Conservation (phyloP, 169 alveolate genomes). For the Plasmodium fragile region DNA sequence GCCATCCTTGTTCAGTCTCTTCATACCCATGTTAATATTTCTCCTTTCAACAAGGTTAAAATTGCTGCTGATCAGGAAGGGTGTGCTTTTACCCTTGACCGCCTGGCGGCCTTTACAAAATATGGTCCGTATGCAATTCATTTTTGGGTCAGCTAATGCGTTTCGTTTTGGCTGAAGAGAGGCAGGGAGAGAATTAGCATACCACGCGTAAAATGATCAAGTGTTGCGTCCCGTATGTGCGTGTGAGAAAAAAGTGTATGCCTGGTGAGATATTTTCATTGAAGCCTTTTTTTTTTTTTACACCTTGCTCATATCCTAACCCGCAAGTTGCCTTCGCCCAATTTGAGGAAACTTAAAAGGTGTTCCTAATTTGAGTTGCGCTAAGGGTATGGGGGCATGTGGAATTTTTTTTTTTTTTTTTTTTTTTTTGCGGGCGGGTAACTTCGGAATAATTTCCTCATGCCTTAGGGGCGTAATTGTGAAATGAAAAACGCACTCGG, state of each 20-base stretch:
- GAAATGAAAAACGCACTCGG: not conserved
- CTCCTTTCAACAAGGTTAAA: not conserved
- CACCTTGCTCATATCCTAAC: not conserved
- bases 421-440: not conserved
- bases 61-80: not conserved
- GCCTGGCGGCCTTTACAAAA: constrained; percentile 7
- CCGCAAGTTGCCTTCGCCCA: not conserved
- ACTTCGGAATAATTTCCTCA: not conserved
- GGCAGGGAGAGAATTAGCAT: not conserved
- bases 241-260: not conserved
- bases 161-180: not conserved
- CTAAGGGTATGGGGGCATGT: not conserved
- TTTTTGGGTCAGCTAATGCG: not conserved
- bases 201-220: not conserved
- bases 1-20: not conserved
- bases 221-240: not conserved
- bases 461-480: not conserved
- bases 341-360: not conserved
- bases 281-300: not conserved
- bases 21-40: not conserved
- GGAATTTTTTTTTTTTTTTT: no score
- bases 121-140: constrained; percentile 1
- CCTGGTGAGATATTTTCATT: not conserved
- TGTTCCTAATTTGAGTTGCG: not conserved
- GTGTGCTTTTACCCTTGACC: not conserved